These are phyloP conservation scores for Sphaerosporella brunnea DNA, from an alignment of 495 filamentous ascomycete genomes.

Conservation along the genomic window DNA sequence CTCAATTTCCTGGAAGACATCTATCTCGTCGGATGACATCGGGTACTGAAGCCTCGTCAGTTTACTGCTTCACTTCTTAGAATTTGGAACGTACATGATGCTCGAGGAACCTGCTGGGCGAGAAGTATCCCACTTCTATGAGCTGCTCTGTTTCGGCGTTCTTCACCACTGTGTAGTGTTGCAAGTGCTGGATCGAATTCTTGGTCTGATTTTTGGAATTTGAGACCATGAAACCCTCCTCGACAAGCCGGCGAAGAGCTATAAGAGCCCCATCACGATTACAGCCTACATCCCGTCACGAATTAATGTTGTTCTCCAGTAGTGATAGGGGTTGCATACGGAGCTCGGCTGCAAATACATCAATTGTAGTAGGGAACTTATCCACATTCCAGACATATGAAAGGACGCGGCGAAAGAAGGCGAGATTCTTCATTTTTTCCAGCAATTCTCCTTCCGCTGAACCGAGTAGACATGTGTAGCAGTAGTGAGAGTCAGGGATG, in stretches of 20 bases:
- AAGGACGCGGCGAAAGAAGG: slow-evolving; percentile 21
- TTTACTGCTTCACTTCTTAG: too few relatives aligned
- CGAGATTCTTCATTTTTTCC: slow-evolving; percentile 19
- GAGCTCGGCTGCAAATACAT: slow-evolving; percentile 11
- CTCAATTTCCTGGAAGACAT: too few relatives aligned
- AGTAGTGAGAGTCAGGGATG: slow-evolving; percentile 22
- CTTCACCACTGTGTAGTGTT: background rate
- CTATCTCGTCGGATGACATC: too few relatives aligned
- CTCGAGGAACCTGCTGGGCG: background rate
- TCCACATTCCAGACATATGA: slow-evolving; percentile 15
- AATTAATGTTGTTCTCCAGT: too few relatives aligned
- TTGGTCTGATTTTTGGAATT: background rate
- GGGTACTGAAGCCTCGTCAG: too few relatives aligned
- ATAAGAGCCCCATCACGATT: background rate
- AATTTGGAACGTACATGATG: too few relatives aligned
- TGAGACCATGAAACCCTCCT: background rate
- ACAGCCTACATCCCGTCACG: background rate
- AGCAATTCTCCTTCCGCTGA: slow-evolving; percentile 18
- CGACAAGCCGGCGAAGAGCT: background rate
- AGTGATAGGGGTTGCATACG: slow-evolving; percentile 10
- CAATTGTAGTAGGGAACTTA: slow-evolving; percentile 17
- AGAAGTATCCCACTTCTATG: background rate
- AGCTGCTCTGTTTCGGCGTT: background rate
- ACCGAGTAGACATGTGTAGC: slow-evolving; percentile 24
- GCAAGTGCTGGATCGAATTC: background rate